A percentile compares a stretch with the other conserved stretches of the same genome.
These are phyloP conservation scores for Anisogramma anomala DNA, from an alignment of 2,329 filamentous ascomycete species.

Conservation along the genomic window DNA sequence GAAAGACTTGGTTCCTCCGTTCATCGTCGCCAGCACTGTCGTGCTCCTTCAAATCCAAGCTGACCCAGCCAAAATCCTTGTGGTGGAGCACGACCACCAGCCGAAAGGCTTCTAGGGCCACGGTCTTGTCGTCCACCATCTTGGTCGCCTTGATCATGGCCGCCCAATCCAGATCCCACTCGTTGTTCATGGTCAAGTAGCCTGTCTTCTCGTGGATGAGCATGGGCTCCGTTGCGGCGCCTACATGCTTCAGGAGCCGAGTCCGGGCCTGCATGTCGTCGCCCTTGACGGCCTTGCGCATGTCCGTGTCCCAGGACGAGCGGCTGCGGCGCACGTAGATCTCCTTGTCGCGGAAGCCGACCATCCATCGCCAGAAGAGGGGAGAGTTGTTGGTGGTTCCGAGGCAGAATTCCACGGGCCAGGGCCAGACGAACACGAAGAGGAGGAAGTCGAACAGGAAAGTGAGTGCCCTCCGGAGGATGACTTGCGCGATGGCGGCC, in stretches of 20 bases:
- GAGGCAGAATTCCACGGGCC: constrained; percentile 61
- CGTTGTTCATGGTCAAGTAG: constrained; percentile 70
- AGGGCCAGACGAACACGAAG: constrained; percentile 56
- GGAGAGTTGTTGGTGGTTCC: constrained; percentile 50
- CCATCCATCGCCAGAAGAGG: constrained; percentile 56
- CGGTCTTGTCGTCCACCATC: constrained; percentile 52
- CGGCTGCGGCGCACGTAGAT: constrained; percentile 70
- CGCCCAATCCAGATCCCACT: constrained; percentile 81
- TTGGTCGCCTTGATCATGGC: constrained; percentile 64
- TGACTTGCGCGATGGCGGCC: constrained; percentile 42
- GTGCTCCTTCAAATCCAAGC: constrained; percentile 44
- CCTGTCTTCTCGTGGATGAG: constrained; percentile 69
- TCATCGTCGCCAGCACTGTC: constrained; percentile 45
- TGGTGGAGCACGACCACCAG: constrained; percentile 59
- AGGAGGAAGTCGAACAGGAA: constrained; percentile 67
- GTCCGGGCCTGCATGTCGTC: constrained; percentile 36
- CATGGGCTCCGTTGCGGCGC: constrained; percentile 56
- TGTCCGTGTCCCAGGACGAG: constrained; percentile 52
- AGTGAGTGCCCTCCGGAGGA: constrained; percentile 47
- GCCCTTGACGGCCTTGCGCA: constrained; percentile 41
- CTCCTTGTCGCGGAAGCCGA: constrained; percentile 71
- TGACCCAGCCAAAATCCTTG: constrained; percentile 58
- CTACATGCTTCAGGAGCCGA: constrained; percentile 50
- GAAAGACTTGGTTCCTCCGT: constrained; percentile 61
- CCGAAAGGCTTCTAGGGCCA: constrained; percentile 55